Percentiles rank a stretch among this genome's conserved stretches.
phyloP scores from a whole-genome alignment of 192 early-diverging fungal genomes.

The Rhizophagus sp. region DNA sequence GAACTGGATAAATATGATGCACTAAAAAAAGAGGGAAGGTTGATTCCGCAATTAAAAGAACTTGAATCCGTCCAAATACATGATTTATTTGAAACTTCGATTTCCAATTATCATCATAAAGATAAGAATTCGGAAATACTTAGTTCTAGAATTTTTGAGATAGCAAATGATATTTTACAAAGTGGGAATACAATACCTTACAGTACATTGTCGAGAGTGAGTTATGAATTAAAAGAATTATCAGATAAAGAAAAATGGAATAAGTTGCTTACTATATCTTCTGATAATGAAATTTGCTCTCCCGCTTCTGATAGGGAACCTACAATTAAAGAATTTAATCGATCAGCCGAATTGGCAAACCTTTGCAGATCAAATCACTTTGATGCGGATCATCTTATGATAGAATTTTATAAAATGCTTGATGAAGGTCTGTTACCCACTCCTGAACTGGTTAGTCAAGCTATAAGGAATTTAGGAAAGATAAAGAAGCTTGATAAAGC shows the following conservation, averaged over 20 bases:
- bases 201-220: not conserved
- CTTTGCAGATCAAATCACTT: conserved; percentile 3
- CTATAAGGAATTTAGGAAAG: conserved; percentile 28
- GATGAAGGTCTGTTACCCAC: conserved; percentile 6
- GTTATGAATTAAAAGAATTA: not conserved
- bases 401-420: conserved; percentile 8
- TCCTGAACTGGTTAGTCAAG: conserved; percentile 19
- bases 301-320: not conserved
- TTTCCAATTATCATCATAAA: not conserved
- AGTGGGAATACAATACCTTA: not conserved
- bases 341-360: not conserved
- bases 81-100: not conserved
- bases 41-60: not conserved
- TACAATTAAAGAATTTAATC: conserved; percentile 6
- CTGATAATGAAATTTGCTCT: not conserved
- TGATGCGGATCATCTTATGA: not conserved
- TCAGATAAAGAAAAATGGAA: not conserved
- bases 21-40: not conserved
- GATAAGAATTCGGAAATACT: not conserved
- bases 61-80: not conserved
- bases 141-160: not conserved
- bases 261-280: not conserved
- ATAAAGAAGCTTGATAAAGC: conserved; percentile 2
- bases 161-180: not conserved
- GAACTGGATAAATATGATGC: not conserved